Base-by-base conservation (phyloP, 805 yeast species). In the Monosporozyma yasuniensis region DNA sequence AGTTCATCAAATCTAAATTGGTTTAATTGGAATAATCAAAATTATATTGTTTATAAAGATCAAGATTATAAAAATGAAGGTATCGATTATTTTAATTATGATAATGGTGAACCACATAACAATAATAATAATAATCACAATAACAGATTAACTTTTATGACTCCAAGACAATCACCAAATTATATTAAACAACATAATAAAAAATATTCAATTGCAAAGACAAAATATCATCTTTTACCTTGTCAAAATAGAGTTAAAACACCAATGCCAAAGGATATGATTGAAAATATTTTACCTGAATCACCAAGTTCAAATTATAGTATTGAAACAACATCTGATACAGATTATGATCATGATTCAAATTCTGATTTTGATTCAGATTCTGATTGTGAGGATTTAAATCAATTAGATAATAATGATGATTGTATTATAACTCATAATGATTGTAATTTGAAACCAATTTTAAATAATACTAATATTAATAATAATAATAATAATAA, bases 61-160 rank as follows among this genome's bases (percentile, higher is more conserved):
- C 50, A 53, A 16, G 23, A 47, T 35, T 53, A 52, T 41, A 45
- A 47, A 19, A 41, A 37, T 7, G 61, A 58, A 47, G 60, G 60
- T 32, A 21, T 42, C 7, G 61, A 58, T 44, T 58, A 58, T 44
- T 58, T 58, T 34, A 53, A 54, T 32, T 57, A 57, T 46, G 34
- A 44, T 41, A 35, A 23, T 22, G 46, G 41, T 35, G 19, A 46
- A 25, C 11, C 49, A 49, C 5, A 10, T 16, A 3, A 28, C 8
- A 44, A 27, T 8, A 10, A 11, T 14, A 4, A 16, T 8, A 23
- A 6, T 5, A 14, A 18, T 16, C n/a, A 23, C 14, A 38, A 38
- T 4, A 25, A 25, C 27, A 25, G n/a, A 25, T 22, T 21, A n/a
- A 18, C 19, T 9, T 10, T 34, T 21, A 21, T 22, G 14, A 44